Evolutionary conservation across 139 green algal species (phyloP).

Genomic region (Tetraselmis striata): DNA sequence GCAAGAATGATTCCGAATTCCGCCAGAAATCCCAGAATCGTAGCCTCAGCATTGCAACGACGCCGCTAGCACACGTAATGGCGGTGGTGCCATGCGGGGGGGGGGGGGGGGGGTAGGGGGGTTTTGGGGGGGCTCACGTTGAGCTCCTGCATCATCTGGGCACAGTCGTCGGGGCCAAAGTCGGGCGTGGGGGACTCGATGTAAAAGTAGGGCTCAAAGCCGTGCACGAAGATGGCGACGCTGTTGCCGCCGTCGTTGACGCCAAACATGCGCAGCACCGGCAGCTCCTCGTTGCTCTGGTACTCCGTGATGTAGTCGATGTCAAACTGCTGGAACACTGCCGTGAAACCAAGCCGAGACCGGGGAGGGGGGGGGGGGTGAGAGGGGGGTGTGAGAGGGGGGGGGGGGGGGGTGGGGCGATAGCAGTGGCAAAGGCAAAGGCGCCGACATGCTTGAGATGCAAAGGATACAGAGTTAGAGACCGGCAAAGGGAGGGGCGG

Average conservation of each 20-base stretch:
- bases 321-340: conserved; percentile 97
- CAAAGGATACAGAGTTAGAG: too few species aligned
- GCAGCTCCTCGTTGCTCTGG: conserved; percentile 29
- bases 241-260: conserved; percentile 86
- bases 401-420: not conserved
- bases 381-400: not conserved
- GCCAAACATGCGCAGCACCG: conserved; percentile 89
- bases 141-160: conserved; percentile 51
- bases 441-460: not conserved
- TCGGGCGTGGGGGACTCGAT: conserved; percentile 51
- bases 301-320: conserved; percentile 80
- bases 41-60: too few species aligned
- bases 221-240: conserved; percentile 88
- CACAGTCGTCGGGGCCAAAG: conserved; percentile 68
- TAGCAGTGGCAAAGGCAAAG: not conserved
- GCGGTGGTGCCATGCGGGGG: too few species aligned
- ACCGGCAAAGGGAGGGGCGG: not conserved
- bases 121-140: conserved; percentile 54
- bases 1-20: too few species aligned
- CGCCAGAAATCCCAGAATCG: too few species aligned
- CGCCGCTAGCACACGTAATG: too few species aligned
- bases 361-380: not conserved
- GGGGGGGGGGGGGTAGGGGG: too few species aligned
- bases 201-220: conserved; percentile 98
- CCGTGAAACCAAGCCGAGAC: not conserved